Conservation (phyloP, 1,139 yeast genomes). For the Geotrichum phurueaensis region DNA sequence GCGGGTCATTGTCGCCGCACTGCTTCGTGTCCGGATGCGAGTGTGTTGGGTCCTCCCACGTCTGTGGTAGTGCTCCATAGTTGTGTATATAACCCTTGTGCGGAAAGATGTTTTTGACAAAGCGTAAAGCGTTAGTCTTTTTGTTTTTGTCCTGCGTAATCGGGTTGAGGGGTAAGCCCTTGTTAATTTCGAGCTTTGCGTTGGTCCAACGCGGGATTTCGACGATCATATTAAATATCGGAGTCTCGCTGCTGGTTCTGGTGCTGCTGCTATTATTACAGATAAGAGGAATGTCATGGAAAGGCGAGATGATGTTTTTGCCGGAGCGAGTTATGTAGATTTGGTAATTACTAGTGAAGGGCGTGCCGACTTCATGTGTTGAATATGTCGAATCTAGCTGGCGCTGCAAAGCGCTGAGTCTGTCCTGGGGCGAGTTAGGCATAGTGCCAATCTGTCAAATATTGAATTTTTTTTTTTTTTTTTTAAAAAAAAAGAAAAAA, state of each 20-base stretch:
- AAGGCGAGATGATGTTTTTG: conserved; percentile 69
- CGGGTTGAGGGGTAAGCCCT: conserved; percentile 70
- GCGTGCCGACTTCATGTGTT: conserved; percentile 70
- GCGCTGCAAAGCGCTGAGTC: neutral
- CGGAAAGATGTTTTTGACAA: conserved; percentile 89
- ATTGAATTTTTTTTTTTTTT: too few relatives aligned
- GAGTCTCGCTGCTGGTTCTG: conserved; percentile 44
- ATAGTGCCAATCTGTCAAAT: neutral
- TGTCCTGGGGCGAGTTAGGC: neutral
- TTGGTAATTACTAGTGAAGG: conserved; percentile 74
- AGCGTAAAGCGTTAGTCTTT: conserved; percentile 61
- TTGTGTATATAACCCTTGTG: conserved; percentile 94
- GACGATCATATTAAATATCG: conserved; percentile 78
- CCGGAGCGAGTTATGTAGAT: conserved; percentile 57
- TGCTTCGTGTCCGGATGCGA: conserved; percentile 46
- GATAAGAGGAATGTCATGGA: conserved; percentile 84
- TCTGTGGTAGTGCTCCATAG: conserved; percentile 96
- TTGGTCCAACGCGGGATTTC: conserved; percentile 96
- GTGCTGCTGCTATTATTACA: conserved; percentile 54
- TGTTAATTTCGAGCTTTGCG: conserved; percentile 86
- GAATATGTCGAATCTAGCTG: conserved; percentile 12
- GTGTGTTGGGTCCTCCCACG: conserved; percentile 77
- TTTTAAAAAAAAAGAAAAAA: neutral
- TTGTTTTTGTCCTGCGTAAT: conserved; percentile 90
- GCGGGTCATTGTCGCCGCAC: conserved; percentile 91